Conservation (phyloP, 305 asterid genomes). For the Fraxinus sp. region DNA sequence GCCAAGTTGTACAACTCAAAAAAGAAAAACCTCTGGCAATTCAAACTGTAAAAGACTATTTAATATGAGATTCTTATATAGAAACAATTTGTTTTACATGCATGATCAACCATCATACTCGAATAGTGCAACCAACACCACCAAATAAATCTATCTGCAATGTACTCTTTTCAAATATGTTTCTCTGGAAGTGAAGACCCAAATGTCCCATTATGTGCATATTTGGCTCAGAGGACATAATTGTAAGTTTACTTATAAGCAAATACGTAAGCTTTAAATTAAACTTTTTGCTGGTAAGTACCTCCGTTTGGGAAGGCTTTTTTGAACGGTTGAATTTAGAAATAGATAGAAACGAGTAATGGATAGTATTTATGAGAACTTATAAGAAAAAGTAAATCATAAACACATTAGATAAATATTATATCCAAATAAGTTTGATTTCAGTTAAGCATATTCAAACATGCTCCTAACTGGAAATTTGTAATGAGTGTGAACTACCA, state of each 20-base stretch:
- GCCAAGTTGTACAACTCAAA: neutral
- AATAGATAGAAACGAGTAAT: neutral
- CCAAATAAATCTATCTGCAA: neutral
- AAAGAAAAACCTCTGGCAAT: neutral
- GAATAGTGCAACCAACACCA: neutral
- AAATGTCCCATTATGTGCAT: neutral
- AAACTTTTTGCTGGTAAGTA: neutral
- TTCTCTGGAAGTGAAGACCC: neutral
- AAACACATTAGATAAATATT: too few species aligned
- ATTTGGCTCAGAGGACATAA: neutral
- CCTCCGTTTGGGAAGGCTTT: neutral
- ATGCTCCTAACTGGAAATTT: neutral
- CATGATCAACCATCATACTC: neutral
- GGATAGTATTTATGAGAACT: too few species aligned
- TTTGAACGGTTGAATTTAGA: neutral
- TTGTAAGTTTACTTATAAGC: neutral
- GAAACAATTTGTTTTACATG: neutral
- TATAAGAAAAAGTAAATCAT: neutral
- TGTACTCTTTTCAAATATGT: neutral
- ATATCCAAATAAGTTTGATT: neutral
- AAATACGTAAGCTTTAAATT: neutral
- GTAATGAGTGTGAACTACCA: neutral
- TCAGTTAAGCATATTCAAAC: neutral
- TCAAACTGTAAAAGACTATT: neutral
- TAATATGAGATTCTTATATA: neutral